Evolutionary conservation across 1,139 yeast species (phyloP), one percentile per base, ranked within the genome.

Genomic region (Geotrichum fermentans): DNA sequence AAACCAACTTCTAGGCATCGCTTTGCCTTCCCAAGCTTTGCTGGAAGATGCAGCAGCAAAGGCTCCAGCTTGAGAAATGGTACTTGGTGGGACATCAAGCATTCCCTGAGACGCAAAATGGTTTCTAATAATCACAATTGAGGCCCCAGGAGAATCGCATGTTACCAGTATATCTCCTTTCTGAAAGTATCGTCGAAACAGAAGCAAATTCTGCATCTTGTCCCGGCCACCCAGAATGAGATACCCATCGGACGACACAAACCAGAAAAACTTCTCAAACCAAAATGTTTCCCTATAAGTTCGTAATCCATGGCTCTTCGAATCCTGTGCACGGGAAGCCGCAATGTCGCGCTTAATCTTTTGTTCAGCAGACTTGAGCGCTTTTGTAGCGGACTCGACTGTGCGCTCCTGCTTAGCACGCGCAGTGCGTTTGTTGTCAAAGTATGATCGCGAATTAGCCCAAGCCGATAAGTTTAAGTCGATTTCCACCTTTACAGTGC

Each of bases 201-300:
- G 77, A 70, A 87, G 76, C 60, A 89, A 96, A n/a, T 79, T 75
- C 63, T 92, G 97, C n/a, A 78, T 66, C 20, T 75, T 77, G 62
- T 94, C 97, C 55, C 88, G 79, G 1, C 97, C 97, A 43, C 92
- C 89, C 45, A 92, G 66, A 55, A 95, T 86, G 48, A 92, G 70
- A 61, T 86, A 89, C 0, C 95, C 95, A 63, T 92, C 97, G 55
- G 83, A 82, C 0, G 96, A 78, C 28, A 89, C 74, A 62, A 92
- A 92, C 98, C 98, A 92, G 61, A 73, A 81, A 64, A 84, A 92
- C 65, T 92, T 92, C 62, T 92, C 98, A 69, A 94, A 94, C 86
- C 97, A 90, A 60, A 73, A 83, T 43, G 88, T 87, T 4, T 79
- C 75, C 45, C 97, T 75, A 29, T 84, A 71, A 34, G 77, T 80